These are phyloP conservation scores for Capronia epimyces DNA, from an alignment of 2,329 filamentous ascomycete species.

Conservation along the genomic window DNA sequence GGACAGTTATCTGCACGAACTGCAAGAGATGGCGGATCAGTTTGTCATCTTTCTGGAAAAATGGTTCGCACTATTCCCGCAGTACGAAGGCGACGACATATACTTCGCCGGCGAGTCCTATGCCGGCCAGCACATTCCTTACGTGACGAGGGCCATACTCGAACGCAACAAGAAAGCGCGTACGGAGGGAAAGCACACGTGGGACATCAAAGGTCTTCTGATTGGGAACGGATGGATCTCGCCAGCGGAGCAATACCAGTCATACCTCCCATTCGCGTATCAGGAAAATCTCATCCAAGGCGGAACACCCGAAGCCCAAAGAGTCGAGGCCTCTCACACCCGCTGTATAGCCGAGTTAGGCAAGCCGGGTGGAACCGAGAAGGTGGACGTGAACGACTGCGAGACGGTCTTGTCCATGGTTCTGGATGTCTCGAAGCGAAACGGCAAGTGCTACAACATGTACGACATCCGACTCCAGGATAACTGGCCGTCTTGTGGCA, in stretches of 20 bases:
- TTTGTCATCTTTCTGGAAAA: slow-evolving; percentile 86
- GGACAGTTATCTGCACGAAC: slow-evolving; percentile 75
- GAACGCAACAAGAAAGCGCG: slow-evolving; percentile 68
- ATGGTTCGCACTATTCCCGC: slow-evolving; percentile 83
- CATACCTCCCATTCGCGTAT: slow-evolving; percentile 78
- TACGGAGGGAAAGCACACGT: slow-evolving; percentile 46
- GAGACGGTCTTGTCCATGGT: slow-evolving; percentile 72
- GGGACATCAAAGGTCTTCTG: slow-evolving; percentile 77
- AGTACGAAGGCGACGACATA: slow-evolving; percentile 85
- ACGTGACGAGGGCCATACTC: slow-evolving; percentile 87
- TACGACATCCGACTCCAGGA: slow-evolving; percentile 90
- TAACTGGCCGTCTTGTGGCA: slow-evolving; percentile 75
- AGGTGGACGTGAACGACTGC: slow-evolving; percentile 65
- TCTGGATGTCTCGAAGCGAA: slow-evolving; percentile 58
- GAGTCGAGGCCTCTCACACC: slow-evolving; percentile 63
- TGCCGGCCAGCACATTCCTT: slow-evolving; percentile 93
- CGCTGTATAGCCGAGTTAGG: slow-evolving; percentile 61
- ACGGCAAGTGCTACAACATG: slow-evolving; percentile 77
- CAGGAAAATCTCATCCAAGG: slow-evolving; percentile 66
- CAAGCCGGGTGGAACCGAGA: slow-evolving; percentile 52
- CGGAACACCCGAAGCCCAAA: slow-evolving; percentile 57
- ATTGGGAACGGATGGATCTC: slow-evolving; percentile 99
- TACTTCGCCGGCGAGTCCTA: slow-evolving; percentile 96
- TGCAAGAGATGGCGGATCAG: slow-evolving; percentile 82
- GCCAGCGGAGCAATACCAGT: slow-evolving; percentile 78